phyloP scores from a whole-genome alignment of 2,329 filamentous ascomycete species.

The Apiospora phragmitis region DNA sequence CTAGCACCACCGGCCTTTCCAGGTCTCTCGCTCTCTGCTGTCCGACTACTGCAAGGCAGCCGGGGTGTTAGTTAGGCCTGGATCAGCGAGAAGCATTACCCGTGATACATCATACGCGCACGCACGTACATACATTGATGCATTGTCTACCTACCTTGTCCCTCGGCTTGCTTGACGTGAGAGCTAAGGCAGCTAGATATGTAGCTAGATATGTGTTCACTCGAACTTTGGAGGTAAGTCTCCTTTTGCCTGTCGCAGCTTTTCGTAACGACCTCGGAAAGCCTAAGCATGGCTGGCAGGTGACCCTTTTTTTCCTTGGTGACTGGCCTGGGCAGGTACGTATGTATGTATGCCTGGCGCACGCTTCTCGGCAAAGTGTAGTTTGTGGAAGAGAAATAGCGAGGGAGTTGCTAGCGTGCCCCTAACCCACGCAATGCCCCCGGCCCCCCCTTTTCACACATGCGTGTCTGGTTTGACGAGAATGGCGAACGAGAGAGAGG shows the following conservation, averaged over 20 bases:
- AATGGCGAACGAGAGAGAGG: not conserved
- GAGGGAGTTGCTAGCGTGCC: not conserved
- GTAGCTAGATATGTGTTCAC: not conserved
- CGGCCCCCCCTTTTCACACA: not conserved
- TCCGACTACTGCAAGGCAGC: not conserved
- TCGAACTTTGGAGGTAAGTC: not conserved
- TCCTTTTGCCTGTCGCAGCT: not conserved
- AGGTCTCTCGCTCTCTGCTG: not conserved
- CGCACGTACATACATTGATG: not conserved
- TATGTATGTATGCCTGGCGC: not conserved
- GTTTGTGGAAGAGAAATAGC: no score
- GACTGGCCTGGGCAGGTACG: not conserved
- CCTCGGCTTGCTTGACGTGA: not conserved
- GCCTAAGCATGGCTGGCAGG: not conserved
- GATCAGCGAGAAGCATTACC: not conserved
- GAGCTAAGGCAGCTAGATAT: not conserved
- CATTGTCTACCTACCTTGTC: not conserved
- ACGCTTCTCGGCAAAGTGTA: not conserved
- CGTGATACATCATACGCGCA: not conserved
- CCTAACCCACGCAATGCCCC: not conserved
- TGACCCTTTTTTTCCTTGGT: not conserved
- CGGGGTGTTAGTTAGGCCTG: not conserved
- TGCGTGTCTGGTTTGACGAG: not conserved
- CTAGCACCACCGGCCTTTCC: not conserved
- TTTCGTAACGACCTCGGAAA: not conserved